These are phyloP conservation scores for Naganishia onofrii DNA, from an alignment of 768 basidiomycete genomes.

Conservation along the genomic window DNA sequence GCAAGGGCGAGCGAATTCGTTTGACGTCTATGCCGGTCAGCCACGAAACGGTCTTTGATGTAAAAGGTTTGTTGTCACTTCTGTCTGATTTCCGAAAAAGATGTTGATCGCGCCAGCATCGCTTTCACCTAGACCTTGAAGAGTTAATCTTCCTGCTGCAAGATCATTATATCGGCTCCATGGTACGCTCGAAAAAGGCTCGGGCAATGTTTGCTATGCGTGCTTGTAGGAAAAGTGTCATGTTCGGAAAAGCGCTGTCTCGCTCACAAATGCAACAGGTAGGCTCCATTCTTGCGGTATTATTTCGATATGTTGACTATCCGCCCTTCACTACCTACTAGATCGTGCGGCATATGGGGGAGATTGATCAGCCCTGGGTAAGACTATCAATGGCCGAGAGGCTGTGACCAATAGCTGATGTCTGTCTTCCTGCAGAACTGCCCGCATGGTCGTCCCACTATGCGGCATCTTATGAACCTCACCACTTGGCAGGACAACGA, in stretches of 20 bases:
- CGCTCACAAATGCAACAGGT: conserved; percentile 67
- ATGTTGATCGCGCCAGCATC: conserved; percentile 15
- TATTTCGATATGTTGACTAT: background rate
- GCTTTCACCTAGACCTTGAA: conserved; percentile 70
- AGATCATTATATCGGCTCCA: conserved; percentile 70
- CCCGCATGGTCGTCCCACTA: conserved; percentile 54
- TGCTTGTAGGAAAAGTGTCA: conserved; percentile 92
- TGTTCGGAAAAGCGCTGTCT: conserved; percentile 85
- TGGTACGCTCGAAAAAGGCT: conserved; percentile 89
- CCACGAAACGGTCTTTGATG: conserved; percentile 83
- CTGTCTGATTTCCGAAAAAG: background rate
- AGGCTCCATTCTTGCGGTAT: conserved; percentile 31
- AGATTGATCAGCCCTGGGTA: conserved; percentile 56
- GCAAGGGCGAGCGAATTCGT: conserved; percentile 57
- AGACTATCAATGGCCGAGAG: background rate
- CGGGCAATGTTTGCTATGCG: conserved; percentile 94
- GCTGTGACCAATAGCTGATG: conserved; percentile 25
- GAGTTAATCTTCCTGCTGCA: conserved; percentile 83
- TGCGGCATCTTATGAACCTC: conserved; percentile 53
- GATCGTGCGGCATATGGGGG: conserved; percentile 53
- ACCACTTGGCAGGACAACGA: conserved; percentile 24
- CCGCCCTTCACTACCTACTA: conserved; percentile 31
- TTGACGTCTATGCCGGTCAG: conserved; percentile 83
- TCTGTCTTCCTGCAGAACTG: conserved; percentile 45
- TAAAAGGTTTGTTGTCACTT: conserved; percentile 66